Conservation (phyloP, 2,329 filamentous ascomycete genomes). For the Aschersonia sp. region DNA sequence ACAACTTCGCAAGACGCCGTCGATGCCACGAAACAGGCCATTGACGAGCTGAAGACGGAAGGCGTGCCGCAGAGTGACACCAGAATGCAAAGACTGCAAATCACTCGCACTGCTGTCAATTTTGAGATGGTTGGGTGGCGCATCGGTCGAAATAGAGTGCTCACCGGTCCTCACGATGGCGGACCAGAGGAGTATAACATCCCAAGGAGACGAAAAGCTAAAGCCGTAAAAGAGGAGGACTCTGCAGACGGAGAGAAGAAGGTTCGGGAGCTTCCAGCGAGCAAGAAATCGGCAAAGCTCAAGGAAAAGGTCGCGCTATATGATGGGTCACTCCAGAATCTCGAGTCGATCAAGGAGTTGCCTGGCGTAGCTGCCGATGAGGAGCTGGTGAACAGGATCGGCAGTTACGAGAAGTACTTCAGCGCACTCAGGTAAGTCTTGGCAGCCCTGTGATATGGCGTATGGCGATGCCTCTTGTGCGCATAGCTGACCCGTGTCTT, state of each 20-base stretch:
- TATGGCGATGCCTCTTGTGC: neutral
- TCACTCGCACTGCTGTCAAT: constrained; percentile 85
- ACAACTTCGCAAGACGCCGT: constrained; percentile 85
- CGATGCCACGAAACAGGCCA: constrained; percentile 83
- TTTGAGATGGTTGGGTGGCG: constrained; percentile 92
- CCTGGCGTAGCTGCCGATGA: constrained; percentile 80
- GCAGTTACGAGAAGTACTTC: constrained; percentile 71
- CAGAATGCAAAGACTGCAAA: constrained; percentile 82
- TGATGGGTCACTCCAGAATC: constrained; percentile 77
- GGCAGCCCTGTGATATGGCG: neutral
- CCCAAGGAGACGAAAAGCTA: constrained; percentile 34
- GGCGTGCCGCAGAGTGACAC: constrained; percentile 70
- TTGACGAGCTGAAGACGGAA: constrained; percentile 77
- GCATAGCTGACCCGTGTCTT: neutral
- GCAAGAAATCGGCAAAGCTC: constrained; percentile 63
- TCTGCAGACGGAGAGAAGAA: constrained; percentile 24
- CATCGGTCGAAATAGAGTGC: constrained; percentile 78
- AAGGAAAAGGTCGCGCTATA: constrained; percentile 83
- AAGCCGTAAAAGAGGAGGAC: constrained; percentile 9
- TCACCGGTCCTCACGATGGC: constrained; percentile 75
- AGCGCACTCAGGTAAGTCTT: constrained; percentile 62
- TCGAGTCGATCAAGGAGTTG: constrained; percentile 80
- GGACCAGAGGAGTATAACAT: constrained; percentile 38
- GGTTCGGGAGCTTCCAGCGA: constrained; percentile 49
- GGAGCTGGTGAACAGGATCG: constrained; percentile 61